Evolutionary conservation across 805 yeast species (phyloP).

Genomic region (Monosporozyma servazzii): DNA sequence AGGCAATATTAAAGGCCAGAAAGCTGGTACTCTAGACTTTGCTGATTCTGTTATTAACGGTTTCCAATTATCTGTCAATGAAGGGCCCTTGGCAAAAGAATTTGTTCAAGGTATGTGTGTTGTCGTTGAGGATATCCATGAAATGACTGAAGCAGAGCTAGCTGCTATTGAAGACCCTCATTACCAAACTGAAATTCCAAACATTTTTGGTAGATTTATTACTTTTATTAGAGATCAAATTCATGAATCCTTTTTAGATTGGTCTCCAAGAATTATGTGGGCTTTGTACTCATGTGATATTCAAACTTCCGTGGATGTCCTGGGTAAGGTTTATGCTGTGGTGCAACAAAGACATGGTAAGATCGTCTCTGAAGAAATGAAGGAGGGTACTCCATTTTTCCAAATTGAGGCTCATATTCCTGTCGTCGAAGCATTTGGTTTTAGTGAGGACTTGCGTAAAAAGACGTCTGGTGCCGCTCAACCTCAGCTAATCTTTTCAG

Average conservation of each 20-base stretch:
- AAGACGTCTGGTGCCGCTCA: conserved; percentile 94
- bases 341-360: conserved; percentile 82
- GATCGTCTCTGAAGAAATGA: conserved; percentile 86
- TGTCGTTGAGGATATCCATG: conserved; percentile 35
- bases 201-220: conserved; percentile 63
- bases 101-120: conserved; percentile 76
- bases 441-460: conserved; percentile 88
- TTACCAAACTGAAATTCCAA: conserved; percentile 30
- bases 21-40: conserved; percentile 29
- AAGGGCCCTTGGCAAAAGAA: conserved; percentile 86
- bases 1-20: conserved; percentile 27
- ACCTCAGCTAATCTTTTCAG: conserved; percentile 87
- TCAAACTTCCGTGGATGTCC: conserved; percentile 87
- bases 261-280: conserved; percentile 84
- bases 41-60: conserved; percentile 70
- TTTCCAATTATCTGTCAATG: conserved; percentile 68
- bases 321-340: conserved; percentile 92
- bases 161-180: conserved; percentile 14
- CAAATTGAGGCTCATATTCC: conserved; percentile 79
- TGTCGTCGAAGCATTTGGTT: conserved; percentile 93
- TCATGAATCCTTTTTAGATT: conserved; percentile 58
- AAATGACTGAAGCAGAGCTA: conserved; percentile 25
- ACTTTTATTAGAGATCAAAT: conserved; percentile 65
- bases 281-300: conserved; percentile 93
- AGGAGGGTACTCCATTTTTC: conserved; percentile 96